These are phyloP conservation scores for Funneliformis mosseae DNA, from an alignment of 192 early-diverging fungal species.

Conservation along the genomic window DNA sequence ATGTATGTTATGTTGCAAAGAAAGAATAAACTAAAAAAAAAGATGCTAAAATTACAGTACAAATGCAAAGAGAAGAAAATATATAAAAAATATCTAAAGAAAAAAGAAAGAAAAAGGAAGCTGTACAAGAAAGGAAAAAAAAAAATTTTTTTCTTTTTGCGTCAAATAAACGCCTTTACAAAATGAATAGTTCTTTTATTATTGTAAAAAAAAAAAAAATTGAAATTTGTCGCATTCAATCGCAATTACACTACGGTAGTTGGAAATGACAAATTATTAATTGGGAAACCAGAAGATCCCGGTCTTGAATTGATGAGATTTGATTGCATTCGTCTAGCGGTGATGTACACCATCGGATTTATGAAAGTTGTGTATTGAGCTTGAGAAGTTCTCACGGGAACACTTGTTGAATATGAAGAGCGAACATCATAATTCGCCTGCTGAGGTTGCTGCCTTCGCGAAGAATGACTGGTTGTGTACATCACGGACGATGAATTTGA, in stretches of 20 bases:
- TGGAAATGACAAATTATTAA: conserved; percentile 15
- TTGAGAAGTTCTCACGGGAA: not conserved
- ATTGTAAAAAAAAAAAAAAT: not conserved
- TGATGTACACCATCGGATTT: not conserved
- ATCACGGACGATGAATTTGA: not conserved
- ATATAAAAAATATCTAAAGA: conserved; percentile 8
- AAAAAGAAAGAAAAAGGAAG: conserved; percentile 2
- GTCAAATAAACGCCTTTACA: conserved; percentile 26
- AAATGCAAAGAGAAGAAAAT: conserved; percentile 13
- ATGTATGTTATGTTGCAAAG: not conserved
- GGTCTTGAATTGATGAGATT: conserved; percentile 5
- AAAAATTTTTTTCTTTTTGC: not conserved
- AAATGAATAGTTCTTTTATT: not conserved
- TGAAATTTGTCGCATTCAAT: not conserved
- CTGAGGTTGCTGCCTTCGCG: not conserved
- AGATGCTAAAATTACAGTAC: conserved; percentile 21
- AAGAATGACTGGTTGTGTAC: conserved; percentile 1
- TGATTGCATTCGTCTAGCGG: not conserved
- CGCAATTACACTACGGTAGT: conserved; percentile 19
- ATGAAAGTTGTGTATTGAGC: not conserved
- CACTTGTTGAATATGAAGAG: not conserved
- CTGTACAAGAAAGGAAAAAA: conserved; percentile 9
- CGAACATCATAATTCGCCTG: not conserved
- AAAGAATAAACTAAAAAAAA: not conserved
- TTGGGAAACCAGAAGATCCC: not conserved